A percentile compares a stretch with the other conserved stretches of the same genome.
phyloP scores from a whole-genome alignment of 371 early-diverging fungal species.

The Fennellomyces sp. region DNA sequence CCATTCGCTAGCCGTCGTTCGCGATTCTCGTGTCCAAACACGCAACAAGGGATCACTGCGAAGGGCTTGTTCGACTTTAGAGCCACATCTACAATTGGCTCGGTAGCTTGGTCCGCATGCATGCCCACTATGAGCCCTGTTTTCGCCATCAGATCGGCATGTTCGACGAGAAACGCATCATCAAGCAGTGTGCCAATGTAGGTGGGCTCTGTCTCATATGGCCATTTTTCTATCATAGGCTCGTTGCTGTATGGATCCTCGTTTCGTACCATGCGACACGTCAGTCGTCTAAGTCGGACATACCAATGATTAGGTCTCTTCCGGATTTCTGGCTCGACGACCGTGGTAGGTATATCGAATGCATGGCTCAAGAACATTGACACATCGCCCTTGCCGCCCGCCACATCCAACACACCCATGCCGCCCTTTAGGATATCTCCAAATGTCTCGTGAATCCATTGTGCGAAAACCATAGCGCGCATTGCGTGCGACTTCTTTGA shows the following conservation, averaged over 20 bases:
- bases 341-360: slow-evolving; percentile 43
- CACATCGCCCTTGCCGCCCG: slow-evolving; percentile 65
- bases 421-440: slow-evolving; percentile 19
- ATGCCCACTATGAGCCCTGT: slow-evolving; percentile 52
- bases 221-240: slow-evolving; percentile 24
- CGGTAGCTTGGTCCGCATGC: slow-evolving; percentile 66
- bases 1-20: slow-evolving; percentile 41
- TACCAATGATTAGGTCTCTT: slow-evolving; percentile 52
- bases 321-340: slow-evolving; percentile 57
- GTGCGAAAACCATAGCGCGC: slow-evolving; percentile 55
- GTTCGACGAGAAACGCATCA: slow-evolving; percentile 38
- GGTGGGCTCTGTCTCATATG: slow-evolving; percentile 31
- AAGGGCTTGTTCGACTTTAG: slow-evolving; percentile 51
- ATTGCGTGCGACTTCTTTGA: slow-evolving; percentile 58
- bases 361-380: slow-evolving; percentile 56
- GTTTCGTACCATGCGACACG: slow-evolving; percentile 23
- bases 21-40: slow-evolving; percentile 56
- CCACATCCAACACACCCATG: slow-evolving; percentile 53
- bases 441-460: slow-evolving; percentile 54
- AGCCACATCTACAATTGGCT: slow-evolving; percentile 58
- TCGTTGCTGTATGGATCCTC: slow-evolving; percentile 17
- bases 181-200: slow-evolving; percentile 45
- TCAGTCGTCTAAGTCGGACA: slow-evolving; percentile 38
- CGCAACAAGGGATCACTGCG: slow-evolving; percentile 66
- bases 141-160: slow-evolving; percentile 25